phyloP scores from a whole-genome alignment of 2,329 filamentous ascomycete species.

The Xylariaceae sp. region DNA sequence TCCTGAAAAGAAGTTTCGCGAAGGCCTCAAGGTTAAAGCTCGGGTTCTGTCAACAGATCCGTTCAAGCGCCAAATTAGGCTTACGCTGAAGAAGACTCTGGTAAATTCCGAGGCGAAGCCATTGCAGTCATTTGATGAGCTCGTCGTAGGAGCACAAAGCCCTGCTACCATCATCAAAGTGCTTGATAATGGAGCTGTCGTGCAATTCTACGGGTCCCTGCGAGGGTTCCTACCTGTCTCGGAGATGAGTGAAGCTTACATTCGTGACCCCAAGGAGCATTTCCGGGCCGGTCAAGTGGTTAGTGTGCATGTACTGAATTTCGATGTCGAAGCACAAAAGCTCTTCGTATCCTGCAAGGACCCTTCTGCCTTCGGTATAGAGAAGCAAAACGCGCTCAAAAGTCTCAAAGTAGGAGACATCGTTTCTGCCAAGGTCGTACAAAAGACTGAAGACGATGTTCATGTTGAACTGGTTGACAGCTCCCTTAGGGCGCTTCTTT shows the following conservation, averaged over 20 bases:
- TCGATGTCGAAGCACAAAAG: constrained; percentile 73
- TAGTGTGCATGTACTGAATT: constrained; percentile 83
- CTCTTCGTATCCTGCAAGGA: constrained; percentile 95
- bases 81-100: constrained; percentile 94
- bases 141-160: constrained; percentile 76
- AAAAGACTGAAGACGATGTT: constrained; percentile 78
- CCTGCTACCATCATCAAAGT: constrained; percentile 89
- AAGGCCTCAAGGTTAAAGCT: constrained; percentile 83
- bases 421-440: constrained; percentile 80
- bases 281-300: constrained; percentile 92
- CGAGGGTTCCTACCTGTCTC: constrained; percentile 88
- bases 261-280: constrained; percentile 86
- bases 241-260: constrained; percentile 98
- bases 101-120: constrained; percentile 86
- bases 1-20: constrained; percentile 94
- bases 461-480: constrained; percentile 77
- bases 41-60: constrained; percentile 82
- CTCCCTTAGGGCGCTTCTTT: constrained; percentile 79
- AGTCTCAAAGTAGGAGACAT: constrained; percentile 75
- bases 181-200: constrained; percentile 77
- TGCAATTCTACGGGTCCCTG: constrained; percentile 89
- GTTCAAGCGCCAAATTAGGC: constrained; percentile 76
- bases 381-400: constrained; percentile 79
- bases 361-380: constrained; percentile 74
- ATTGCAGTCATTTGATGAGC: constrained; percentile 78